Percentiles rank a stretch among this genome's conserved stretches.
Evolutionary conservation across 768 basidiomycete genomes (phyloP).

Genomic region (Suillus discolor): DNA sequence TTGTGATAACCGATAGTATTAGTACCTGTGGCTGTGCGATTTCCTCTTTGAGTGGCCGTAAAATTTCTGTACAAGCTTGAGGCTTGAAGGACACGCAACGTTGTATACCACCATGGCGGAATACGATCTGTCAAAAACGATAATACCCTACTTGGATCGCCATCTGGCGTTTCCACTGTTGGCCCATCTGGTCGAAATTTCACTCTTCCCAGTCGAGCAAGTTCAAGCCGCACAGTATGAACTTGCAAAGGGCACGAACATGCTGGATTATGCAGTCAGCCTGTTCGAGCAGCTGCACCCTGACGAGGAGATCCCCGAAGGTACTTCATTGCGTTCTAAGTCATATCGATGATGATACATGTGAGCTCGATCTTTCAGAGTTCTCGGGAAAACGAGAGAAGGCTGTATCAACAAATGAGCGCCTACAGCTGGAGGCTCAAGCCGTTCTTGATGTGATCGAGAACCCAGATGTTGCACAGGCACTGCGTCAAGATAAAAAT

Average conservation of each 20-base stretch:
- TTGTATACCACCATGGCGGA: constrained; percentile 65
- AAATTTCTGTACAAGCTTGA: constrained; percentile 15
- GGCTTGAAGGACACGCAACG: not conserved
- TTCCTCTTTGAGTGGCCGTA: constrained; percentile 12
- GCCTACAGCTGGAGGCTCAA: constrained; percentile 87
- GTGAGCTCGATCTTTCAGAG: constrained; percentile 47
- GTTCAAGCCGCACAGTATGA: constrained; percentile 94
- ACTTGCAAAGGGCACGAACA: constrained; percentile 95
- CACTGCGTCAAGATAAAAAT: constrained; percentile 93
- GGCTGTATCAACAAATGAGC: constrained; percentile 82
- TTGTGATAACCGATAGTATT: too few relatives aligned
- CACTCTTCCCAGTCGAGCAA: constrained; percentile 76
- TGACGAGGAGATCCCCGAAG: constrained; percentile 66
- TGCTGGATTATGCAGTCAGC: constrained; percentile 91
- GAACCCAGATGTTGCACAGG: constrained; percentile 94
- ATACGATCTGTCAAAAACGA: constrained; percentile 87
- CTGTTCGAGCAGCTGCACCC: constrained; percentile 81
- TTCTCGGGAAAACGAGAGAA: constrained; percentile 81
- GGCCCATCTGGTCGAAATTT: constrained; percentile 78
- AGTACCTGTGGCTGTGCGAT: constrained; percentile 26
- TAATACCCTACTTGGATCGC: constrained; percentile 91
- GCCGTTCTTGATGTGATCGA: constrained; percentile 95
- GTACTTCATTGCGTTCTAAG: constrained; percentile 39
- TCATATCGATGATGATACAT: constrained; percentile 3
- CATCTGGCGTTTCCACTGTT: constrained; percentile 94